Evolutionary conservation across 2,329 filamentous ascomycete species (phyloP).

Genomic region (Verticillium klebahnii): DNA sequence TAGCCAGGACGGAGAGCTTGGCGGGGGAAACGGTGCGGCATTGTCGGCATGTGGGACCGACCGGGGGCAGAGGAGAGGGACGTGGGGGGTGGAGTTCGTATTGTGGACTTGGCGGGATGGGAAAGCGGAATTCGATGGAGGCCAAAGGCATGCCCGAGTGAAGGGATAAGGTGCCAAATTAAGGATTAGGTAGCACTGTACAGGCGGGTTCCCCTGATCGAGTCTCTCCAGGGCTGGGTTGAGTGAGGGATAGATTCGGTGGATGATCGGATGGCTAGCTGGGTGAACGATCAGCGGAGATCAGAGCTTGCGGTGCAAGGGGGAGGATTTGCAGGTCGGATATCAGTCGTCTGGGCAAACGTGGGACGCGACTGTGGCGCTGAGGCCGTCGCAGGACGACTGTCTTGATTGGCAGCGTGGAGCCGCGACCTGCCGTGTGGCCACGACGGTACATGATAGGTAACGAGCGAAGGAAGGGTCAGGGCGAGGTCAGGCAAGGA

Average conservation of each 20-base stretch:
- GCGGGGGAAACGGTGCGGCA: not conserved
- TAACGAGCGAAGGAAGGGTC: not conserved
- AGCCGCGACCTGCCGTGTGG: not conserved
- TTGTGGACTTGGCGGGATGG: not conserved
- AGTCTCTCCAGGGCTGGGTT: not conserved
- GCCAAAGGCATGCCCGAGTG: no score
- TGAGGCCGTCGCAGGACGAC: not conserved
- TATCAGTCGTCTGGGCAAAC: not conserved
- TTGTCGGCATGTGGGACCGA: not conserved
- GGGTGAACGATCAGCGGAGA: not conserved
- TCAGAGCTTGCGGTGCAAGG: not conserved
- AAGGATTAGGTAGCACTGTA: not conserved
- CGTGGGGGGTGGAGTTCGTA: not conserved
- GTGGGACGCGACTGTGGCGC: not conserved
- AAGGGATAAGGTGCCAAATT: no score
- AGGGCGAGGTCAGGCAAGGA: not conserved
- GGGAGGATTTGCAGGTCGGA: not conserved
- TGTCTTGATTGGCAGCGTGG: no score
- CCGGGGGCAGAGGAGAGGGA: not conserved
- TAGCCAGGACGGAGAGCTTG: not conserved
- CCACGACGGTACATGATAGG: not conserved
- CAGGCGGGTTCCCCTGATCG: not conserved
- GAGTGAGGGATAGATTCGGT: not conserved
- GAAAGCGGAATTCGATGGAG: not conserved
- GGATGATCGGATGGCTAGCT: not conserved